Percentiles rank a stretch among this genome's conserved stretches.
These are phyloP conservation scores for Plantago major DNA, from an alignment of 257 asterid species.

Conservation along the genomic window DNA sequence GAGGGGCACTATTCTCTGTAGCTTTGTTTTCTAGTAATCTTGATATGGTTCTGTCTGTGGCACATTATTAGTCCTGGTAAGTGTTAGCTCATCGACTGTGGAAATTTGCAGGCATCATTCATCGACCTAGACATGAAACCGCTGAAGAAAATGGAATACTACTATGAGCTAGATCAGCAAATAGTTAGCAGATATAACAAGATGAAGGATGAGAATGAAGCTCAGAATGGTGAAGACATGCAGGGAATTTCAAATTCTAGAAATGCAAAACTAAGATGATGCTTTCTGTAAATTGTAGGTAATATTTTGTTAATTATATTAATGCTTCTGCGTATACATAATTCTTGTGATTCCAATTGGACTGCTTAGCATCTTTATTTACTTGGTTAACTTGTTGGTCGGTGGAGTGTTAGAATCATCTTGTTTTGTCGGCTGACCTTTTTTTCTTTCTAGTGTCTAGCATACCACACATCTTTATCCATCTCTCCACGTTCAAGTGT, in stretches of 20 bases:
- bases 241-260: constrained; percentile 27
- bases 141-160: constrained; percentile 72
- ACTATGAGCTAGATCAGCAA: constrained; percentile 78
- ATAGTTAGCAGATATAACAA: constrained; percentile 53
- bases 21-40: constrained; percentile 5
- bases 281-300: constrained; percentile 15
- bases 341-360: too few species aligned
- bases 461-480: too few species aligned
- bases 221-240: constrained; percentile 20
- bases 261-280: background rate
- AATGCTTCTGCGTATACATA: too few species aligned
- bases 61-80: constrained; percentile 11
- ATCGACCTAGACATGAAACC: constrained; percentile 94
- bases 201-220: constrained; percentile 39
- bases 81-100: constrained; percentile 16
- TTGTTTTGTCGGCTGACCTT: too few species aligned
- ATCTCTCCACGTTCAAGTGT: too few species aligned
- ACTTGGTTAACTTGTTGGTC: too few species aligned
- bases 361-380: too few species aligned
- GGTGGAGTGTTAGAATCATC: too few species aligned
- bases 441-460: too few species aligned
- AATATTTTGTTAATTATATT: background rate
- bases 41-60: background rate
- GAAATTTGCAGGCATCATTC: constrained; percentile 59
- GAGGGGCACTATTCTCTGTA: background rate